phyloP scores from a whole-genome alignment of 2,329 filamentous ascomycete genomes.

The Sordariomycetes sp. region DNA sequence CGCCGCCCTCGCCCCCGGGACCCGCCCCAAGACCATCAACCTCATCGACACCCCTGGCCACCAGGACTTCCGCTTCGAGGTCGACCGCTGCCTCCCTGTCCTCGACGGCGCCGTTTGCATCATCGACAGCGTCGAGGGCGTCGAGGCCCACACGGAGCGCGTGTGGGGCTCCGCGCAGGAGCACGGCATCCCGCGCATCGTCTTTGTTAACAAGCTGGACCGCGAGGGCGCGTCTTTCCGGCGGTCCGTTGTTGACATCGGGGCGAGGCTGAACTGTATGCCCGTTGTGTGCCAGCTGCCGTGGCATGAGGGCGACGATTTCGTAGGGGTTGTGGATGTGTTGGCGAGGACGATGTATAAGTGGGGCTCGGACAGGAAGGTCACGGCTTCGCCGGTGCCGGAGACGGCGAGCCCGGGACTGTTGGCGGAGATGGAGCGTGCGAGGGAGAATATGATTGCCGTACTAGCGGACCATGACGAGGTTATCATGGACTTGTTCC shows the following conservation, averaged over 20 bases:
- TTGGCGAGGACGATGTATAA: constrained; percentile 61
- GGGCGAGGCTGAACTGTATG: constrained; percentile 65
- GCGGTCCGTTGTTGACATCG: constrained; percentile 75
- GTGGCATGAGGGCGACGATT: constrained; percentile 75
- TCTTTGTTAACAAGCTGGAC: constrained; percentile 70
- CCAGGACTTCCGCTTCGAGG: constrained; percentile 95
- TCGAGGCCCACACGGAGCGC: constrained; percentile 93
- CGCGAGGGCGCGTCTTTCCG: constrained; percentile 69
- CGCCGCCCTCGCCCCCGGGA: constrained; percentile 21
- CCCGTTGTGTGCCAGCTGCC: constrained; percentile 90
- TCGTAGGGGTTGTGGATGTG: constrained; percentile 76
- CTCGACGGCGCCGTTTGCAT: constrained; percentile 88
- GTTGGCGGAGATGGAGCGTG: constrained; percentile 52
- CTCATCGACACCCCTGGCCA: constrained; percentile 94
- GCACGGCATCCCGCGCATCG: constrained; percentile 69
- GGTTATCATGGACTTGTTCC: constrained; percentile 68
- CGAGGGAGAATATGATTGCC: constrained; percentile 68
- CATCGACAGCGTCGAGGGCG: constrained; percentile 81
- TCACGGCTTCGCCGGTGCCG: constrained; percentile 16
- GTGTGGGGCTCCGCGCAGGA: constrained; percentile 86
- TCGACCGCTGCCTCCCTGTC: constrained; percentile 77
- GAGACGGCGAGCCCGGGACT: constrained; percentile 10
- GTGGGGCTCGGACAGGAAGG: constrained; percentile 41
- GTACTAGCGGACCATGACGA: constrained; percentile 83
- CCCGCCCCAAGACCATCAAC: constrained; percentile 58